phyloP scores from a whole-genome alignment of 129 eudicot genomes.

The Rutidosis leptorrhynchoides region DNA sequence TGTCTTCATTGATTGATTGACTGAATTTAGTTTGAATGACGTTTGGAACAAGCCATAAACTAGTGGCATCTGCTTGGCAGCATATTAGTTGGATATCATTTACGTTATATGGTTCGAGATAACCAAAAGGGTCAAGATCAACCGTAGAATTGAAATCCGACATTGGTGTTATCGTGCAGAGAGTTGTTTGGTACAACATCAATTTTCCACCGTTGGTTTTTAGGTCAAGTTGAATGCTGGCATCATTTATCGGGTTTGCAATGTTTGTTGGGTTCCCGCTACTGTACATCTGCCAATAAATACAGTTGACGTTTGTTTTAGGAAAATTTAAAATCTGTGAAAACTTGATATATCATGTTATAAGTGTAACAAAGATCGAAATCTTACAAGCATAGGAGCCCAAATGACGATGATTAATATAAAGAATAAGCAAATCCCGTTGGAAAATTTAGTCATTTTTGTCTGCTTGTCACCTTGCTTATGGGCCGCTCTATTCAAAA shows the following conservation, averaged over 20 bases:
- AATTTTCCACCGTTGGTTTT: slow-evolving; percentile 42
- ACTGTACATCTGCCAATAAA: slow-evolving; percentile 49
- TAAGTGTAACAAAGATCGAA: not conserved
- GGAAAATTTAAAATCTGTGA: not conserved
- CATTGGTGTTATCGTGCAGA: slow-evolving; percentile 45
- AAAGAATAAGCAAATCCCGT: slow-evolving; percentile 51
- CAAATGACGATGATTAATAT: slow-evolving; percentile 45
- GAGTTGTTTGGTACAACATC: slow-evolving; percentile 44
- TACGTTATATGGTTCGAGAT: slow-evolving; percentile 39
- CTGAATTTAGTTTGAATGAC: slow-evolving; percentile 39
- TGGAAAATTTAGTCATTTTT: slow-evolving; percentile 46
- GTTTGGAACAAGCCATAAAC: slow-evolving; percentile 48
- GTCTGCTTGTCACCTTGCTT: slow-evolving; percentile 51
- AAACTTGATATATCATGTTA: not conserved
- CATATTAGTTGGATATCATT: slow-evolving; percentile 51
- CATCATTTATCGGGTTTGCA: slow-evolving; percentile 56
- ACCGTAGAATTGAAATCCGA: slow-evolving; percentile 27
- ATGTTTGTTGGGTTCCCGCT: slow-evolving; percentile 61
- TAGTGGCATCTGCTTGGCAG: slow-evolving; percentile 55
- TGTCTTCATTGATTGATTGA: slow-evolving; percentile 30
- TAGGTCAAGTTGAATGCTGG: slow-evolving; percentile 47
- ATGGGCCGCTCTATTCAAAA: slow-evolving; percentile 42
- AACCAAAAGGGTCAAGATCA: slow-evolving; percentile 48
- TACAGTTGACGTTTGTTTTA: not conserved
- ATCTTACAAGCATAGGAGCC: slow-evolving; percentile 63